phyloP scores from a whole-genome alignment of 306 rosid species.

The Quercus ilex region DNA sequence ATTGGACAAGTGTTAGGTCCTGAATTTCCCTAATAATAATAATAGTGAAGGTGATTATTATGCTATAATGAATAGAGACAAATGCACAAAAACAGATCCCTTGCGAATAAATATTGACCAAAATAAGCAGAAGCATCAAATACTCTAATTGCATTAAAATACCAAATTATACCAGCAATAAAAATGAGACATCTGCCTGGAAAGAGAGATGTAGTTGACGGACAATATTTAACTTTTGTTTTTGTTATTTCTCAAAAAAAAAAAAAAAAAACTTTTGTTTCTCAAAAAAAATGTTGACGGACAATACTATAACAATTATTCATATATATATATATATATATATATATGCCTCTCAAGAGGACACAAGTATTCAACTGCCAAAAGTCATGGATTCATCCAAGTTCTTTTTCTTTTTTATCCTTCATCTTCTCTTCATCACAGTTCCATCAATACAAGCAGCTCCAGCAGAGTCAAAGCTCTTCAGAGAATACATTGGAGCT shows the following conservation, averaged over 20 bases:
- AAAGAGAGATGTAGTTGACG: neutral
- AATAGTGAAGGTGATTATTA: no score
- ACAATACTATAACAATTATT: neutral
- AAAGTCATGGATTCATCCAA: slow-evolving; percentile 8
- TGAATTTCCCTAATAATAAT: no score
- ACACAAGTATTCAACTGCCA: neutral
- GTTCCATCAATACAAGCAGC: slow-evolving; percentile 11
- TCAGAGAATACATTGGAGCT: slow-evolving; percentile 36
- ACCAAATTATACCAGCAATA: neutral
- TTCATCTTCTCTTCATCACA: slow-evolving; percentile 7
- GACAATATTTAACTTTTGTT: neutral
- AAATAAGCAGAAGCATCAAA: neutral
- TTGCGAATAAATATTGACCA: no score
- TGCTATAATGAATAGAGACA: no score
- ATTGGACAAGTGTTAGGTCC: no score
- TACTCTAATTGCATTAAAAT: neutral
- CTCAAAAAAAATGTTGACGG: neutral
- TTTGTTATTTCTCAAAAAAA: no score
- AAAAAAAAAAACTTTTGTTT: no score
- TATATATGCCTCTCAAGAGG: neutral
- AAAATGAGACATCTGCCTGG: neutral
- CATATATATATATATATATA: neutral
- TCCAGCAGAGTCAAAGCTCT: slow-evolving; percentile 12
- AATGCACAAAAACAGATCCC: no score
- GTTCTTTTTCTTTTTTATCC: neutral